Evolutionary conservation across 1,284 basidiomycete species (phyloP).

Genomic region (Sphagnurus paluster): DNA sequence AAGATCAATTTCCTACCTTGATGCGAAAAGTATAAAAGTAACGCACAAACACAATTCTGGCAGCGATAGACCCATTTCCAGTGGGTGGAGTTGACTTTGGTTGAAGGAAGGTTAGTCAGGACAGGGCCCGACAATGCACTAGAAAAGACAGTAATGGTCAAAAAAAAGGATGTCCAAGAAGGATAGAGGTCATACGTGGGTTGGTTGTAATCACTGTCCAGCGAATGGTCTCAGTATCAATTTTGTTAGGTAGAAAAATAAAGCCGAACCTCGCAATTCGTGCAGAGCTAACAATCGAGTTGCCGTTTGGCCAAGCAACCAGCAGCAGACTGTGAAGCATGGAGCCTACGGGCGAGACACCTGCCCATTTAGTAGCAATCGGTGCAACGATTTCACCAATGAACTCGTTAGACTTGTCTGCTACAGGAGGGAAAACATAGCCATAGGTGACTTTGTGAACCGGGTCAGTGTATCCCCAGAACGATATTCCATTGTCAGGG

Average conservation of each 20-base stretch:
- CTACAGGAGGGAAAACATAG: constrained; percentile 49
- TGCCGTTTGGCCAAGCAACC: constrained; percentile 59
- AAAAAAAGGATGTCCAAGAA: neutral
- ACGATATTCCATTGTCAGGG: constrained; percentile 54
- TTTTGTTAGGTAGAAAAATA: neutral
- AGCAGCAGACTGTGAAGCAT: constrained; percentile 58
- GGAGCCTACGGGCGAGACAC: constrained; percentile 49
- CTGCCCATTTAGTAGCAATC: constrained; percentile 52
- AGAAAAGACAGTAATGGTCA: neutral
- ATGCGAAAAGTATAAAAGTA: neutral
- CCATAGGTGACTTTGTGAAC: constrained; percentile 52
- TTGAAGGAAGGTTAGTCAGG: constrained; percentile 44
- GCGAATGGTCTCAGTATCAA: constrained; percentile 1
- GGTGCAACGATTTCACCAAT: constrained; percentile 64
- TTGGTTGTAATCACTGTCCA: constrained; percentile 41
- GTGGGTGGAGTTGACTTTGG: constrained; percentile 49
- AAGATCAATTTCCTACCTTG: neutral
- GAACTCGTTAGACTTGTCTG: constrained; percentile 40
- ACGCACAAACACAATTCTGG: constrained; percentile 46
- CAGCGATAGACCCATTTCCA: constrained; percentile 61
- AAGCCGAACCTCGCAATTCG: constrained; percentile 46
- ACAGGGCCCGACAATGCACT: constrained; percentile 44
- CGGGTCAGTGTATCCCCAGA: constrained; percentile 51
- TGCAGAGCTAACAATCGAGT: constrained; percentile 50
- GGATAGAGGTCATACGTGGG: constrained; percentile 41